Evolutionary conservation across 108 stramenopile species (phyloP).

Genomic region (Mediolabrus comicus): DNA sequence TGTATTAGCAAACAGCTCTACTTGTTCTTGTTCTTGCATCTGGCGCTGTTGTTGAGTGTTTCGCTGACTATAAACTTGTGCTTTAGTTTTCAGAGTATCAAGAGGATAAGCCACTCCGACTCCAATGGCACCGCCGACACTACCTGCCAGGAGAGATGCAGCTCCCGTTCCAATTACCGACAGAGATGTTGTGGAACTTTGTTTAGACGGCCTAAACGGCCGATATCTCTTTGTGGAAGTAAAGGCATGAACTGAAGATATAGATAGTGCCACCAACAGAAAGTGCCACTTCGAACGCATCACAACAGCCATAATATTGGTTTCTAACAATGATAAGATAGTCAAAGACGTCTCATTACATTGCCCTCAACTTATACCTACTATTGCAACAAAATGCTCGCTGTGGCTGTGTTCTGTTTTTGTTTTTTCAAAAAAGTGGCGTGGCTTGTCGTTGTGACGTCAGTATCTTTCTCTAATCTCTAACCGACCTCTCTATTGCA

Average conservation of each 20-base stretch:
- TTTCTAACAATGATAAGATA: no score
- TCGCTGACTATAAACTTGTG: constrained; percentile 32
- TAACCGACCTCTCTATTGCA: no score
- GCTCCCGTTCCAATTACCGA: constrained; percentile 18
- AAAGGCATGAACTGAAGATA: neutral
- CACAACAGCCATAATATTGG: no score
- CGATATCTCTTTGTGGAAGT: neutral
- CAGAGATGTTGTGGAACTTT: constrained; percentile 8
- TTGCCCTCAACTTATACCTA: no score
- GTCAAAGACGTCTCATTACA: no score
- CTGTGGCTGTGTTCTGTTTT: no score
- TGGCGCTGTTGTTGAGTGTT: neutral
- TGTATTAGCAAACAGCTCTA: no score
- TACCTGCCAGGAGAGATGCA: constrained; percentile 39
- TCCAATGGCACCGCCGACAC: constrained; percentile 50
- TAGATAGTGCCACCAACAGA: neutral
- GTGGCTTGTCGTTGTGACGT: no score
- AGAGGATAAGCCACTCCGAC: constrained; percentile 50
- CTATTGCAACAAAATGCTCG: no score
- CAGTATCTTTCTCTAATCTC: no score
- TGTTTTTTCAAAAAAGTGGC: no score
- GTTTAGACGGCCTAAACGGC: neutral
- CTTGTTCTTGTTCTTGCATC: neutral
- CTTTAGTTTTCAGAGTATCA: constrained; percentile 51
- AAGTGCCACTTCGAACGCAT: no score